Base-by-base conservation (phyloP, 495 filamentous ascomycete species). In the Echria macrotheca region DNA sequence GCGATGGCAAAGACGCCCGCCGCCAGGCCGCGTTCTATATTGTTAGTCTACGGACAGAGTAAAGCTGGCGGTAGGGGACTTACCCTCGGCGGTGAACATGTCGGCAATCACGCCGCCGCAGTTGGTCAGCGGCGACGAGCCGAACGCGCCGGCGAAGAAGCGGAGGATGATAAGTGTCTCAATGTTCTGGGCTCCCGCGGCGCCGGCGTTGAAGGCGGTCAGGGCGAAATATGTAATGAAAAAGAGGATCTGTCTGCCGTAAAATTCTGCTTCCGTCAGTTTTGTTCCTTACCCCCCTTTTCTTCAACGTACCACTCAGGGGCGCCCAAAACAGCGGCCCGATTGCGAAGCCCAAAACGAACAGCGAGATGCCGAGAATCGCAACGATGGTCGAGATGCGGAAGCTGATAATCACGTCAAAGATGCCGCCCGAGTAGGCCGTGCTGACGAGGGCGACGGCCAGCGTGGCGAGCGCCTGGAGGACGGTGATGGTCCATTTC, bases 121-220 rank as follows among this genome's bases (percentile, higher is more conserved):
- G 60, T 87, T 89, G 21, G 84, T 87, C 46, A 89, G 56, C 23
- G 84, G 79, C 1, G 83, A 85, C 2, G 82, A 81, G 23, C 87
- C 87, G 61, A 89, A 87, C n/a, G 84, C 72, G 43, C 87, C 84
- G 21, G 82, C 84, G 44, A 90, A 82, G 73, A 90, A 89, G 18
- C 87, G 83, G 22, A 89, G 74, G 52, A 90, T 77, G 42, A 90
- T 68, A 1, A 93, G 68, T 2, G 81, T 78, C 54, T 76, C 64
- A 38, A 81, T 75, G 53, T 86, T 87, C 50, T 80, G 69, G 1
- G 82, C 62, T 11, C 79, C 76, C 2, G 81, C 78, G 35, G 75
- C 75, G 18, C 76, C 86, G 50, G 78, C 81, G 55, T 79, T 87
- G 71, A 91, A 89, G 0, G 79, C 77, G 15, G 85, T 80, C 23